phyloP scores from a whole-genome alignment of 768 basidiomycete species.

The Scleroderma citrinum region DNA sequence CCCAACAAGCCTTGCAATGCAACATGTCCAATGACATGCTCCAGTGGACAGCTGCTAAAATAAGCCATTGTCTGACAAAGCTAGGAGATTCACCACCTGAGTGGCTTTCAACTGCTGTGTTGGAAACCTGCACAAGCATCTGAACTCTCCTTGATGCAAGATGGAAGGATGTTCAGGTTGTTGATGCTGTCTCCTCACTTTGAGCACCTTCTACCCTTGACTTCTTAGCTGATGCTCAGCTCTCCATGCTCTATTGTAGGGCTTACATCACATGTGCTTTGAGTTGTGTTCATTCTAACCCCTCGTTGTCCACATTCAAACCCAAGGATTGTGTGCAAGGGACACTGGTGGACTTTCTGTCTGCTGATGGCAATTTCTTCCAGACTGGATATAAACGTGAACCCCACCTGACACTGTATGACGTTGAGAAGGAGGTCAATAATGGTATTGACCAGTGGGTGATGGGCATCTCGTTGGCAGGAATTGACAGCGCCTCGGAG shows the following conservation, averaged over 20 bases:
- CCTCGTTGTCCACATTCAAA: neutral
- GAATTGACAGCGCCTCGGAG: constrained; percentile 9
- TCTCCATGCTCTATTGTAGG: constrained; percentile 28
- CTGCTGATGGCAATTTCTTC: constrained; percentile 8
- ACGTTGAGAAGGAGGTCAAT: constrained; percentile 33
- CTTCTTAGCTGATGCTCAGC: constrained; percentile 23
- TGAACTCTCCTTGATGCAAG: constrained; percentile 19
- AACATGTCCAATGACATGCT: no score
- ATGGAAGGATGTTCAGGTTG: constrained; percentile 23
- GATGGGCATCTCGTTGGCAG: neutral
- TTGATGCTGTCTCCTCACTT: constrained; percentile 18
- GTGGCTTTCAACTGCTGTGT: constrained; percentile 4
- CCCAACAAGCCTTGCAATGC: no score
- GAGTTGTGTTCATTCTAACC: neutral
- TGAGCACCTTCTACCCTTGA: constrained; percentile 29
- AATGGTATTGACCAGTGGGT: constrained; percentile 32
- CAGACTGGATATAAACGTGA: constrained; percentile 6
- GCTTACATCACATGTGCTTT: constrained; percentile 21
- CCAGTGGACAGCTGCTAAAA: no score
- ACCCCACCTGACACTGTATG: constrained; percentile 21
- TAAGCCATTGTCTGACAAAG: constrained; percentile 7
- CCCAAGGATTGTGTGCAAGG: constrained; percentile 6
- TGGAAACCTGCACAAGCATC: constrained; percentile 9
- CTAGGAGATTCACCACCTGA: constrained; percentile 1
- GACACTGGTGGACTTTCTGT: constrained; percentile 15